Conservation (phyloP, 2,329 filamentous ascomycete genomes). For the Diaporthe caulivora region DNA sequence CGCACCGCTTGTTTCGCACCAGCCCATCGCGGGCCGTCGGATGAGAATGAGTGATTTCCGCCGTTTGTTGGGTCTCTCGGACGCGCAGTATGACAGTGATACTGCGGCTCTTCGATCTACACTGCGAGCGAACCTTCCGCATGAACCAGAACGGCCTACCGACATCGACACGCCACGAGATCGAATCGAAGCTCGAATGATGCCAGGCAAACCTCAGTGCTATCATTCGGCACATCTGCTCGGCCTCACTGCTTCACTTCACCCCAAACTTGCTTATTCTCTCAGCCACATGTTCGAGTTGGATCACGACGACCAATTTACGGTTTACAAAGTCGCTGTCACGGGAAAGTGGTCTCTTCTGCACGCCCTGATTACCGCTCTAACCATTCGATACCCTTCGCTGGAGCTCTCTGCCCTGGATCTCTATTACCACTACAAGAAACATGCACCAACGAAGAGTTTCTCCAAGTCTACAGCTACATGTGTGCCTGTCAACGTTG, state of each 20-base stretch:
- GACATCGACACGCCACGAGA: not conserved
- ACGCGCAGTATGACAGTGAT: not conserved
- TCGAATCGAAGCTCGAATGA: not conserved
- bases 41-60: not conserved
- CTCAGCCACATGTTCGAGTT: not conserved
- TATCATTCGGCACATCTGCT: not conserved
- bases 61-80: not conserved
- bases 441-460: not conserved
- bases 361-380: not conserved
- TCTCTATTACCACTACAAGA: not conserved
- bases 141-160: not conserved
- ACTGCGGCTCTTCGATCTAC: too few relatives aligned
- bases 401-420: not conserved
- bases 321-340: not conserved
- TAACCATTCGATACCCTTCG: not conserved
- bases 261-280: rapidly evolving
- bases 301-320: not conserved
- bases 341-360: not conserved
- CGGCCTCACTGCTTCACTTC: not conserved
- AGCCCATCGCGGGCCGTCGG: too few relatives aligned
- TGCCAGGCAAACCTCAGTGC: not conserved
- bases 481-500: too few relatives aligned
- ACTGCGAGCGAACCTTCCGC: not conserved
- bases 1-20: too few relatives aligned
- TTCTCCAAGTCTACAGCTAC: too few relatives aligned